Evolutionary conservation across 345 rosid genomes (phyloP), one percentile per base, ranked within the genome.

Genomic region (Mallotus nudiflorus): DNA sequence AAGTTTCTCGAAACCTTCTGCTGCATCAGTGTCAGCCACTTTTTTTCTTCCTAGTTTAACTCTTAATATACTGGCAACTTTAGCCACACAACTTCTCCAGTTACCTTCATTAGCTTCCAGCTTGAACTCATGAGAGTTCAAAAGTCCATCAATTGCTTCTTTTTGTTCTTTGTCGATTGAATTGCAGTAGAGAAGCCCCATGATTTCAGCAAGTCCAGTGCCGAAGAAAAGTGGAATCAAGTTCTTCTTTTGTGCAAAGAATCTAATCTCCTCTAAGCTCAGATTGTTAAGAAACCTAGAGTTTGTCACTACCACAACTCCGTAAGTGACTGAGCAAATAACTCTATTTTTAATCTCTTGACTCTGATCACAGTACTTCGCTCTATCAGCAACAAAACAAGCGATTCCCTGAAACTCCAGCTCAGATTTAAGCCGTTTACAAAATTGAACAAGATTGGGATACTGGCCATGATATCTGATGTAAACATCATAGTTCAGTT

Each of bases 401-500:
- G 94, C 98, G 62, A 93, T 91, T 3, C 98, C 97, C 80, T 91
- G 94, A 70, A 91, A 85, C 85, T 93, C 96, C 50, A 89, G 91
- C 82, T 93, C 97, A 20, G 97, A 93, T 79, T 91, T 93, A 29
- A 93, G 78, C 98, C 98, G 91, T 82, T 91, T 91, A 71, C 91
- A 89, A 77, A 93, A 91, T 54, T 93, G 86, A 45, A 83, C 70
- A 79, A 93, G 75, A 82, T 86, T 91, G 33, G 96, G 92, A 81
- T 88, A 83, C 64, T 89, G 92, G 46, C 96, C 97, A 54, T 93
- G 92, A 77, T 85, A 89, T 68, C 97, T 94, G 15, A 93, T 84
- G 76, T 80, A 93, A 70, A 89, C 95, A 72, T 93, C 98, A 69
- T 96, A 88, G 85, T 91, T 86, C 59, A 89, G 91, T 80, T 87